Evolutionary conservation across 352 stramenopile genomes (phyloP).

Genomic region (Phytophthora foliorum): DNA sequence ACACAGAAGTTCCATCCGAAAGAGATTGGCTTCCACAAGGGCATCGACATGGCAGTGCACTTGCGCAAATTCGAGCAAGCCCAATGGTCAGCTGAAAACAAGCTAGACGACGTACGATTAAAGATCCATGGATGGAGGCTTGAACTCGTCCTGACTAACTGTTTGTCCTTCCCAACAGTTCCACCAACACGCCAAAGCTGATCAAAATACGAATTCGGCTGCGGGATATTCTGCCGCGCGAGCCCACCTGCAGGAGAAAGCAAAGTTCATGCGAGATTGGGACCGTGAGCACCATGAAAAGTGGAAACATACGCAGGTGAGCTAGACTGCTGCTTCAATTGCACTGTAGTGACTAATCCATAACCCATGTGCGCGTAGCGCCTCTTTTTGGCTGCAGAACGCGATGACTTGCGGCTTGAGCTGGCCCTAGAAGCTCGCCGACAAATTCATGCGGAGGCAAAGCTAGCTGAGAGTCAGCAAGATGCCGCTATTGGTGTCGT

Average conservation of each 20-base stretch:
- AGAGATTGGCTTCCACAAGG: conserved; percentile 63
- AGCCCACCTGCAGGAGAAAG: conserved; percentile 68
- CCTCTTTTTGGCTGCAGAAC: conserved; percentile 48
- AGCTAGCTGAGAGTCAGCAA: conserved; percentile 38
- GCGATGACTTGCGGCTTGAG: conserved; percentile 67
- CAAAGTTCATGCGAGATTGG: conserved; percentile 70
- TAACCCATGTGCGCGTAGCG: conserved; percentile 27
- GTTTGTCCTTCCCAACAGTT: conserved; percentile 28
- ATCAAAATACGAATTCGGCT: conserved; percentile 28
- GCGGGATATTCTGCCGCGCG: conserved; percentile 42
- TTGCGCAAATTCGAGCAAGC: conserved; percentile 69
- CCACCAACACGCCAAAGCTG: conserved; percentile 36
- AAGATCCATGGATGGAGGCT: neutral
- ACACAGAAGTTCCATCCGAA: conserved; percentile 53
- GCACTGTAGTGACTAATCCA: neutral
- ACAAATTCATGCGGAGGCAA: conserved; percentile 40
- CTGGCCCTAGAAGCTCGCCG: conserved; percentile 60
- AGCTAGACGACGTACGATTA: conserved; percentile 43
- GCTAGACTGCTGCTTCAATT: neutral
- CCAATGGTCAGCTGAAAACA: conserved; percentile 67
- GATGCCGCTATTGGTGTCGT: conserved; percentile 58
- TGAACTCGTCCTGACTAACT: neutral
- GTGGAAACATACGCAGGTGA: conserved; percentile 69
- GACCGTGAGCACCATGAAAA: conserved; percentile 61
- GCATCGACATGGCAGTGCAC: conserved; percentile 77